phyloP scores from a whole-genome alignment of 768 basidiomycete genomes.

The Russula sp. region DNA sequence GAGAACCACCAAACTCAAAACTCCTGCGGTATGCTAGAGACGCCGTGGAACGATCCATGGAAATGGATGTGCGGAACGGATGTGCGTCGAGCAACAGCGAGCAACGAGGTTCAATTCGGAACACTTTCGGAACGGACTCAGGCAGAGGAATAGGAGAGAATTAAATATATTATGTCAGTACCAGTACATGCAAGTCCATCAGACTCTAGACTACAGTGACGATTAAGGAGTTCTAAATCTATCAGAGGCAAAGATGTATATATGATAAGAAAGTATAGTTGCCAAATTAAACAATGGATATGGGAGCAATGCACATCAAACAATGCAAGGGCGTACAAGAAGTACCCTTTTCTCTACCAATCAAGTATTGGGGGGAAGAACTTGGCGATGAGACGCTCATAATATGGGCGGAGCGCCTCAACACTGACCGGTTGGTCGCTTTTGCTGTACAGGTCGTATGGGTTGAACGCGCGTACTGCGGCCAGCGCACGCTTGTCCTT shows the following conservation, averaged over 20 bases:
- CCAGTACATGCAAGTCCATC: conserved; percentile 5
- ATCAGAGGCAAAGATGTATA: background rate
- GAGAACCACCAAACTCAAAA: background rate
- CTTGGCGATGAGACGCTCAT: conserved; percentile 74
- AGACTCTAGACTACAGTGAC: conserved; percentile 1
- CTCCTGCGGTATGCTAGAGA: background rate
- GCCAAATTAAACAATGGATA: conserved; percentile 14
- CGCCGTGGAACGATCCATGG: conserved; percentile 13
- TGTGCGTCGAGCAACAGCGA: background rate
- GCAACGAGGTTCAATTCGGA: background rate
- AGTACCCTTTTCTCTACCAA: conserved; percentile 51
- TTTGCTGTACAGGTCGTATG: conserved; percentile 93
- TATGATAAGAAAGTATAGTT: conserved; percentile 17
- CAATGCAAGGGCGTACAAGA: conserved; percentile 11
- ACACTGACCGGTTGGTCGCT: conserved; percentile 64
- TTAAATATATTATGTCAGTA: conserved; percentile 8
- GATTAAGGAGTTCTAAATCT: conserved; percentile 22
- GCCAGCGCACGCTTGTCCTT: conserved; percentile 61
- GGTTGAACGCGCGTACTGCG: conserved; percentile 86
- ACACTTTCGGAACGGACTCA: conserved; percentile 11
- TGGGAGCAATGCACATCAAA: conserved; percentile 14
- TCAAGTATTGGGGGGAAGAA: conserved; percentile 81
- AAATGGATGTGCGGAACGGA: background rate
- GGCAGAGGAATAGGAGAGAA: background rate
- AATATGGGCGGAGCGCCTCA: conserved; percentile 74